Evolutionary conservation across 2,329 filamentous ascomycete species (phyloP), one percentile per base, ranked within the genome.

Genomic region (Akanthomyces muscarius): DNA sequence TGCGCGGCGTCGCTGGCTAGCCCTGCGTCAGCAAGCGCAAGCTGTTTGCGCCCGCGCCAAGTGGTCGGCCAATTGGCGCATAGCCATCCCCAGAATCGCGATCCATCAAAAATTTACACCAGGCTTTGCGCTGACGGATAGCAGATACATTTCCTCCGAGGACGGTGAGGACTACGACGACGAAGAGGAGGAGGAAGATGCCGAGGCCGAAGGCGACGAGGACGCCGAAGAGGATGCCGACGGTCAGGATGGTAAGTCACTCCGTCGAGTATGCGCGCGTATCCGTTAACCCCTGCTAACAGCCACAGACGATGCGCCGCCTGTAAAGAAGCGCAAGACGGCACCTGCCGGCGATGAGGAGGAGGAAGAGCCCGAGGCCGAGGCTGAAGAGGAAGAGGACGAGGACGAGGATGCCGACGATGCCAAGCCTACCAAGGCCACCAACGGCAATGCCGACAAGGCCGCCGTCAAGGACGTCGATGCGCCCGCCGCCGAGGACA

Each of bases 261-360:
- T 44, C n/a, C 44, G 36, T 28, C 28, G 28, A 30, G 28, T 52
- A 61, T 53, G 45, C 50, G 21, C 57, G 28, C 59, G 21, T 21
- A 58, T 38, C 28, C 28, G 6, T 30, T 6, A 30, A 41, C 18
- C 65, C 65, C 68, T 52, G 65, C 68, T 59, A 50, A 61, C 44
- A 30, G 5, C 28, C 2, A 33, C 11, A 78, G 74, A 72, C 60
- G 71, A 75, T 64, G 75, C 76, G 60, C 80, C 79, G 55, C 81
- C 81, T 44, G 77, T 77, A 63, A 83, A 83, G 76, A 83, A 82
- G 74, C 77, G 76, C 68, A 83, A 82, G 78, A 81, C 78, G 62
- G 69, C 73, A 28, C 71, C 71, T 30, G 68, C 71, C 13, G 65
- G 65, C 5, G 76, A 75, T 1, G 75, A 75, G 14, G 72, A 72